Base-by-base conservation (phyloP, 2,329 filamentous ascomycete species). In the Colletotrichum abscissum region DNA sequence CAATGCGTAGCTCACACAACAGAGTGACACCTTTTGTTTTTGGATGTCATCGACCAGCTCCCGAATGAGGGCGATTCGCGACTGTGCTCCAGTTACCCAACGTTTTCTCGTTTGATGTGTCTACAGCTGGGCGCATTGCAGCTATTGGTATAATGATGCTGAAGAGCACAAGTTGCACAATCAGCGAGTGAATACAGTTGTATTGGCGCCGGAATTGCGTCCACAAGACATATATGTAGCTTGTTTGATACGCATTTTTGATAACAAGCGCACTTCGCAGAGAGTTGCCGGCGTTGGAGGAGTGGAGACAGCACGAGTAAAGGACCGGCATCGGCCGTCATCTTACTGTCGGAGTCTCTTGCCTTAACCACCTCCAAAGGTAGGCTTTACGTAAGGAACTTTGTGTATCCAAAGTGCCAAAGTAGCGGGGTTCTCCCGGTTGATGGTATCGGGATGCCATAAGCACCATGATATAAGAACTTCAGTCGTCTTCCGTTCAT, bases 341-440 rank as follows among this genome's bases (percentile, higher is more conserved):
- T 55, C 26, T 33, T 26, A 38, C 22, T 5, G 35, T 52, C 33
- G 63, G 67, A 28, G 35, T 57, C 14, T 60, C 33, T 56, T 42
- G 49, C 62, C 22, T 28, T 12, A 8, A 42, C 5, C 14, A 52
- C n/a, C 19, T 52, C 8, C 4, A 4, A n/a, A 11, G 16, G 19
- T 24, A 24, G 2, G 28, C 54, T 69, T 69, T 73, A 69, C 66
- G 66, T 73, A 73, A 73, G 46, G 66, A 19, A 24, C 26, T n/a
- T 52, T 42, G 38, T 12, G 38, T 42, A 16, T 1, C 16, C 38
- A 42, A 42, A 42, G 38, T 19, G 14, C 38, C 16, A 42, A 19
- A 42, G 38, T 42, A 56, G 70, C 67, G 67, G 70, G 70, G 70
- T 73, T 70, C 16, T 42, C 26, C 62, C 30, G 8, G 2, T 38